Conservation (phyloP, 768 basidiomycete genomes). For the Suillus cothurnatus region DNA sequence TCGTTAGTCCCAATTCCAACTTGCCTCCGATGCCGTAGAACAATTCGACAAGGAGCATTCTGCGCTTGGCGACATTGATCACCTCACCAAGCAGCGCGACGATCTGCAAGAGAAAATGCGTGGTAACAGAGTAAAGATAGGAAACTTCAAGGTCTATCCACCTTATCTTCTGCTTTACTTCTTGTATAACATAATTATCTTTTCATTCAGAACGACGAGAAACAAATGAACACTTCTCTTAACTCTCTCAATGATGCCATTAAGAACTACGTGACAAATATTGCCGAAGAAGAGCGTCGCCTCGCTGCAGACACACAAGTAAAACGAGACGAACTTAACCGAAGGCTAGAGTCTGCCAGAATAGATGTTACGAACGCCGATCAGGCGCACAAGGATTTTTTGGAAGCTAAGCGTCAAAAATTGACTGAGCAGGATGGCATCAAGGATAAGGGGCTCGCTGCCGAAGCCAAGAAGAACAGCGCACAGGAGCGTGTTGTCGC, state of each 20-base stretch:
- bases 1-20: conserved; percentile 34
- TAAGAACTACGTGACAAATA: conserved; percentile 42
- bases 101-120: conserved; percentile 44
- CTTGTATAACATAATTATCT: conserved; percentile 8
- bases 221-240: conserved; percentile 47
- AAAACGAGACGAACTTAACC: conserved; percentile 60
- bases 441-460: conserved; percentile 38
- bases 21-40: conserved; percentile 39
- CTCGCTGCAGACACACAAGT: conserved; percentile 59
- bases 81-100: conserved; percentile 42
- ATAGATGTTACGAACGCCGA: conserved; percentile 43
- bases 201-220: conserved; percentile 48
- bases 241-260: conserved; percentile 36
- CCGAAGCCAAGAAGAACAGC: conserved; percentile 34
- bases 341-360: conserved; percentile 51
- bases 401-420: conserved; percentile 36
- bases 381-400: conserved; percentile 29
- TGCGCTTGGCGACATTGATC: conserved; percentile 48
- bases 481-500: conserved; percentile 46
- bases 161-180: conserved; percentile 16
- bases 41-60: conserved; percentile 41
- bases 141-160: conserved; percentile 43
- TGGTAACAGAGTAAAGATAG: conserved; percentile 46
- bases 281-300: conserved; percentile 54
- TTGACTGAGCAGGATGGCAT: conserved; percentile 31